Evolutionary conservation across 495 filamentous ascomycete genomes (phyloP).

Genomic region (Penicillium bovifimosum): DNA sequence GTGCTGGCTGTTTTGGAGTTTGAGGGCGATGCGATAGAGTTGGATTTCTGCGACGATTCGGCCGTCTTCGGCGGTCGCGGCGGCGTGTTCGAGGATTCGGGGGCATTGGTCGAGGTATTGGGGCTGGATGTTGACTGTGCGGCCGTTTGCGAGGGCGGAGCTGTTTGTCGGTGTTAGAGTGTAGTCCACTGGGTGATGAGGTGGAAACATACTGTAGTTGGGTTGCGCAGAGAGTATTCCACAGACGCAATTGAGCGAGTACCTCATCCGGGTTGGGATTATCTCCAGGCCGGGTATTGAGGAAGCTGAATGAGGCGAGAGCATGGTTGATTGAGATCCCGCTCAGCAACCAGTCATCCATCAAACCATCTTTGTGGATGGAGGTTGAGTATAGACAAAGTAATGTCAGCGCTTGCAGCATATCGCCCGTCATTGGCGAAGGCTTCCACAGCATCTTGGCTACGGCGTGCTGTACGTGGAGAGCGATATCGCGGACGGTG

Average conservation of each 20-base stretch:
- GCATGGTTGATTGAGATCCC: slow-evolving; percentile 41
- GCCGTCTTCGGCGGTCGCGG: slow-evolving; percentile 32
- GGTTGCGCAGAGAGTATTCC: slow-evolving; percentile 37
- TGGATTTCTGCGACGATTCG: slow-evolving; percentile 37
- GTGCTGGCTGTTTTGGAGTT: slow-evolving; percentile 24
- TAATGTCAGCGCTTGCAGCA: slow-evolving; percentile 34
- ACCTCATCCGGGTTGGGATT: slow-evolving; percentile 26
- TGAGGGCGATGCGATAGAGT: slow-evolving; percentile 30
- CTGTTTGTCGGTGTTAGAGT: slow-evolving; percentile 12
- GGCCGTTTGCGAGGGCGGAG: slow-evolving; percentile 35
- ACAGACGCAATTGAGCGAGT: slow-evolving; percentile 32
- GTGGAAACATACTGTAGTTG: slow-evolving; percentile 33
- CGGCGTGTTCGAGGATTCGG: slow-evolving; percentile 32
- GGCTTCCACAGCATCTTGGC: slow-evolving; percentile 32
- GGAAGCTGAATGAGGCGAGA: slow-evolving; percentile 30
- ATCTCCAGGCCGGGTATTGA: slow-evolving; percentile 23
- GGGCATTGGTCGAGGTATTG: slow-evolving; percentile 34
- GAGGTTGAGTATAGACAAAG: slow-evolving; percentile 36
- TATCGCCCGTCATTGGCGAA: slow-evolving; percentile 30
- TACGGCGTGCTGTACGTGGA: slow-evolving; percentile 33
- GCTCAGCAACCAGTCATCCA: slow-evolving; percentile 42
- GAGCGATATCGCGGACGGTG: slow-evolving; percentile 29
- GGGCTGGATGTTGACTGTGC: slow-evolving; percentile 30
- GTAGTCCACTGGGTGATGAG: background rate
- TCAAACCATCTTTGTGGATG: slow-evolving; percentile 32